Conservation (phyloP, 1,284 basidiomycete species). For the Moesziomyces antarcticus region DNA sequence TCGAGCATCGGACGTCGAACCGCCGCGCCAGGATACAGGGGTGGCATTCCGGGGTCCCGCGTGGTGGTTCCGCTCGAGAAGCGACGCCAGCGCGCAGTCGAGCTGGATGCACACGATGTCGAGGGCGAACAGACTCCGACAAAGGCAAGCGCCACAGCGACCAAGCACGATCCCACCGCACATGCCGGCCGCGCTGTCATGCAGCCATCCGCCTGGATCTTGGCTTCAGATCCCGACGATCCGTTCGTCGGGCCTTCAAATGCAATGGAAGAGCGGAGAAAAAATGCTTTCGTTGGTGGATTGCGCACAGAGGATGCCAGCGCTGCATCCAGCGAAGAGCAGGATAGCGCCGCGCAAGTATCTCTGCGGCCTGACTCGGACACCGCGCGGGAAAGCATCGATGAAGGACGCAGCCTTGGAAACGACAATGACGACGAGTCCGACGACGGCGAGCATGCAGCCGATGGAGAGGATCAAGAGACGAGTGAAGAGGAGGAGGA, state of each 20-base stretch:
- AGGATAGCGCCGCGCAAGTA: too few species aligned
- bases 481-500: conserved; percentile 28
- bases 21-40: background rate
- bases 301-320: too few species aligned
- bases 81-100: conserved; percentile 8
- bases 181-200: background rate
- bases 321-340: too few species aligned
- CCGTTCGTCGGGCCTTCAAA: too few species aligned
- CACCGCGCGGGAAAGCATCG: background rate
- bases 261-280: too few species aligned
- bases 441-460: conserved; percentile 1
- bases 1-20: background rate
- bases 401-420: background rate
- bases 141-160: conserved; percentile 16
- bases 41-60: background rate
- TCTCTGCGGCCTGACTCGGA: too few species aligned
- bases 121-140: conserved; percentile 47
- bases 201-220: background rate
- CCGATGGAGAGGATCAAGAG: conserved; percentile 17
- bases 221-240: background rate
- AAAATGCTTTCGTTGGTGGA: too few species aligned
- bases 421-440: conserved; percentile 5
- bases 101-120: conserved; percentile 9
- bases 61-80: conserved; percentile 27
- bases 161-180: background rate